Evolutionary conservation across 768 basidiomycete genomes (phyloP).

Genomic region (Tephrocybe sp.): DNA sequence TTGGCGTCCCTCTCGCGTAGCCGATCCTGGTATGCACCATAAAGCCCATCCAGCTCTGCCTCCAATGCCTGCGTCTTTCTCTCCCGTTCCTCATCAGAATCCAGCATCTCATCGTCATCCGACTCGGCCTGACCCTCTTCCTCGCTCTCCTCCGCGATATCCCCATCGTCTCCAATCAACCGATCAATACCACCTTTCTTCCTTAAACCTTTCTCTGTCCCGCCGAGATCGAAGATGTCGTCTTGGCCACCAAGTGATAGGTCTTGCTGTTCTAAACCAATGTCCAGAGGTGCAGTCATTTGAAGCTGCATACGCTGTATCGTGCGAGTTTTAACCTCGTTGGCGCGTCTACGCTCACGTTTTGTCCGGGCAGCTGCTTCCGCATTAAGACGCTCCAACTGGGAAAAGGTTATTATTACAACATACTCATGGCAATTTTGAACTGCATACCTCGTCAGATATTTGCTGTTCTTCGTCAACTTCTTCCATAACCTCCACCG

Average conservation of each 20-base stretch:
- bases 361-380: slow-evolving; percentile 73
- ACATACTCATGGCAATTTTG: not conserved
- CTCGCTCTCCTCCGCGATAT: slow-evolving; percentile 38
- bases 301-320: slow-evolving; percentile 94
- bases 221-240: slow-evolving; percentile 84
- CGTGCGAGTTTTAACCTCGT: slow-evolving; percentile 84
- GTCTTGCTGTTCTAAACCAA: slow-evolving; percentile 85
- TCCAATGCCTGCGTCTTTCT: slow-evolving; percentile 64
- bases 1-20: slow-evolving; percentile 84
- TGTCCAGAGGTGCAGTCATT: slow-evolving; percentile 97
- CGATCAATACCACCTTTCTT: slow-evolving; percentile 39
- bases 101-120: slow-evolving; percentile 43
- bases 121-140: slow-evolving; percentile 24
- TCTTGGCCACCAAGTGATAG: slow-evolving; percentile 73
- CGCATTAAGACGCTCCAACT: slow-evolving; percentile 83
- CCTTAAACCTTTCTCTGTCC: slow-evolving; percentile 44
- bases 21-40: slow-evolving; percentile 81
- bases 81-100: slow-evolving; percentile 71
- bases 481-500: slow-evolving; percentile 59
- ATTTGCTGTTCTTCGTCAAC: slow-evolving; percentile 89
- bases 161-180: slow-evolving; percentile 32
- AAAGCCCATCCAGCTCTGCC: slow-evolving; percentile 83
- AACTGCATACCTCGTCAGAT: slow-evolving; percentile 68
- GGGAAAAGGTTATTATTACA: slow-evolving; percentile 1
- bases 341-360: slow-evolving; percentile 78